These are phyloP conservation scores for Russula sp. DNA, from an alignment of 768 basidiomycete species.

Conservation along the genomic window DNA sequence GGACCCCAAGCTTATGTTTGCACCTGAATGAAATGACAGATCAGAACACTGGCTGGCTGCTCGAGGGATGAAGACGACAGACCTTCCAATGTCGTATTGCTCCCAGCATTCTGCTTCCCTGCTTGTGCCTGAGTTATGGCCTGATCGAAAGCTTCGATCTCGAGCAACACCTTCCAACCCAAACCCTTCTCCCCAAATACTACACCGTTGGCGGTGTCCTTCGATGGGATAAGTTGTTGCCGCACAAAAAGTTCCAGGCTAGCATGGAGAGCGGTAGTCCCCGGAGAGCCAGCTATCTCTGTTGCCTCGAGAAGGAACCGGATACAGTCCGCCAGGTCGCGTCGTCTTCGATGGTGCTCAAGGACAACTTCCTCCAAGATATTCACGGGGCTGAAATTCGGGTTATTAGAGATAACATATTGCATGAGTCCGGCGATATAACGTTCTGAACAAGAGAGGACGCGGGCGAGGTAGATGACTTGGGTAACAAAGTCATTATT, in stretches of 20 bases:
- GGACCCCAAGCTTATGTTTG: slow-evolving; percentile 47
- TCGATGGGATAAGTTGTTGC: slow-evolving; percentile 45
- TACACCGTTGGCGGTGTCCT: slow-evolving; percentile 27
- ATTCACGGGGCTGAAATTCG: slow-evolving; percentile 52
- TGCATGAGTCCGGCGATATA: slow-evolving; percentile 67
- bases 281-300: slow-evolving; percentile 40
- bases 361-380: slow-evolving; percentile 62
- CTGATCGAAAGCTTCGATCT: slow-evolving; percentile 54
- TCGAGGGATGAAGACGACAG: slow-evolving; percentile 20
- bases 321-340: slow-evolving; percentile 65
- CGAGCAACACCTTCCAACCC: slow-evolving; percentile 51
- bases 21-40: slow-evolving; percentile 29
- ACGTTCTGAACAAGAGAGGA: slow-evolving; percentile 78
- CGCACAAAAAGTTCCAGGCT: slow-evolving; percentile 52
- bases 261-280: slow-evolving; percentile 43
- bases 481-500: slow-evolving; percentile 78
- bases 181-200: slow-evolving; percentile 38
- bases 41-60: neutral
- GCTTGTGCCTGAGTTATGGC: slow-evolving; percentile 49
- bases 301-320: slow-evolving; percentile 63
- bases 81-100: slow-evolving; percentile 59
- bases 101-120: slow-evolving; percentile 56
- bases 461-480: slow-evolving; percentile 70
- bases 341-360: slow-evolving; percentile 63
- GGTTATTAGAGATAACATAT: slow-evolving; percentile 53